phyloP scores from a whole-genome alignment of 306 rosid species.

The Quercus suber region DNA sequence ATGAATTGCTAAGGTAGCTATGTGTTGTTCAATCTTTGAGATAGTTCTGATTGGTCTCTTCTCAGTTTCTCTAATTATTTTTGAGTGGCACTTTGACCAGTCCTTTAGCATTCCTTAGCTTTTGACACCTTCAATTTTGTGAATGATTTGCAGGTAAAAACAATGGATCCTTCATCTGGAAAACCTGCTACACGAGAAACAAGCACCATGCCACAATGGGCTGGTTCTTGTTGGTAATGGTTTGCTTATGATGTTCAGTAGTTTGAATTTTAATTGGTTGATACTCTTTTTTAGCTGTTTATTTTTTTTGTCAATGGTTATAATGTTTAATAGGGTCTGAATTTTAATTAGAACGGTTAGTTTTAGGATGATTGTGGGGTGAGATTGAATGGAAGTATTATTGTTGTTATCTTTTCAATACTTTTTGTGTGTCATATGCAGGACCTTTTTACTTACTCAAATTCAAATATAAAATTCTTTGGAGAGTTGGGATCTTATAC shows the following conservation, averaged over 20 bases:
- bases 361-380: not conserved
- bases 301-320: not conserved
- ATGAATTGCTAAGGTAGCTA: not conserved
- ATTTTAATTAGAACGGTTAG: not conserved
- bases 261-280: not conserved
- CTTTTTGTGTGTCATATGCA: not conserved
- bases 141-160: constrained; percentile 47
- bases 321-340: not conserved
- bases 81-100: not conserved
- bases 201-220: constrained; percentile 99
- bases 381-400: not conserved
- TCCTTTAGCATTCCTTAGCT: constrained; percentile 5
- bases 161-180: constrained; percentile 70
- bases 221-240: constrained; percentile 97
- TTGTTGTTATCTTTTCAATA: not conserved
- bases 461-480: not conserved
- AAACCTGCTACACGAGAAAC: constrained; percentile 87
- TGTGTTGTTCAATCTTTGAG: not conserved
- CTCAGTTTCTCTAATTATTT: not conserved
- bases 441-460: not conserved
- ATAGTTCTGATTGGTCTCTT: not conserved
- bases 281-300: not conserved
- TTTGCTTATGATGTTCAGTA: constrained; percentile 20
- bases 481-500: not conserved
- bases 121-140: not conserved